phyloP scores from a whole-genome alignment of 2,329 filamentous ascomycete species.

The Colletotrichum sansevieriae region DNA sequence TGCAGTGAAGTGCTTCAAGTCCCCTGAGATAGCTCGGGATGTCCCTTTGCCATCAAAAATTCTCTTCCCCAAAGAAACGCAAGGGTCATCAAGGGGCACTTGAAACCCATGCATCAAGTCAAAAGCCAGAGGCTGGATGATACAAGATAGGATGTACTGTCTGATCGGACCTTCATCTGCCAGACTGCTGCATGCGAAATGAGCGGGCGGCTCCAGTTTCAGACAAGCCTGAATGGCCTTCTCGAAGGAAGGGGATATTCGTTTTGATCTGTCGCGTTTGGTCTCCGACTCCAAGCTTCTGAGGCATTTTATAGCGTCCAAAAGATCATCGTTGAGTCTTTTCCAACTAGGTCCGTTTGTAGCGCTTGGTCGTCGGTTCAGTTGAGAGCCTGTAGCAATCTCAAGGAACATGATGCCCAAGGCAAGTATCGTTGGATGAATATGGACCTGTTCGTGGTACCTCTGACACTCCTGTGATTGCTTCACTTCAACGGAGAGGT shows the following conservation, averaged over 20 bases:
- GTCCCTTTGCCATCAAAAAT: neutral
- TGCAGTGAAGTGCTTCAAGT: too few species aligned
- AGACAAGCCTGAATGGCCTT: neutral
- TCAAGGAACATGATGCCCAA: neutral
- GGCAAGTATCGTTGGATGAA: neutral
- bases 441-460: neutral
- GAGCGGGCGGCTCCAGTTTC: neutral
- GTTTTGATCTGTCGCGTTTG: neutral
- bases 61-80: neutral
- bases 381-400: neutral
- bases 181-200: neutral
- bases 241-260: neutral
- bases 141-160: neutral
- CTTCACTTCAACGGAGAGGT: too few species aligned
- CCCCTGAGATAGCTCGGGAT: too few species aligned
- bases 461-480: too few species aligned
- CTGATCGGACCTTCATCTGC: neutral
- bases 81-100: neutral
- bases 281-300: neutral
- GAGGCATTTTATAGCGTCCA: neutral
- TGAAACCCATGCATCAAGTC: neutral
- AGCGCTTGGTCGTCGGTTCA: rapidly evolving
- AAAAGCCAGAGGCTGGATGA: neutral
- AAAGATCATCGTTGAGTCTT: rapidly evolving
- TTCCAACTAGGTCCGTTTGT: rapidly evolving